A percentile compares a stretch with the other conserved stretches of the same genome.
phyloP scores from a whole-genome alignment of 805 yeast species.

The Dipodascus albidus region DNA sequence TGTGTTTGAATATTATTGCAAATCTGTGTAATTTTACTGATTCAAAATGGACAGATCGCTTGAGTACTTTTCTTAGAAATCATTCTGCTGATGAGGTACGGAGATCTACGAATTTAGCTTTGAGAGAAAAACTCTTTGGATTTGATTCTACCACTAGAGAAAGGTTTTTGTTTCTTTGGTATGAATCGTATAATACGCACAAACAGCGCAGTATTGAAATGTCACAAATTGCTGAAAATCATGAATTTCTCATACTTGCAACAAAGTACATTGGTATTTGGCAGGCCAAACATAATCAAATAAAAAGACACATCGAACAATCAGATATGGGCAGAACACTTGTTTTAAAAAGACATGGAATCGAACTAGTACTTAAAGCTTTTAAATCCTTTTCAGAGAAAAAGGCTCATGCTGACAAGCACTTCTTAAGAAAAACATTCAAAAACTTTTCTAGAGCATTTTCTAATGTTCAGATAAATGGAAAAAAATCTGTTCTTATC shows the following conservation, averaged over 20 bases:
- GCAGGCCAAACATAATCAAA: background rate
- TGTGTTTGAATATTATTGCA: conserved; percentile 11
- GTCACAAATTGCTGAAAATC: background rate
- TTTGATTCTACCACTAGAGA: background rate
- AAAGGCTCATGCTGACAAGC: background rate
- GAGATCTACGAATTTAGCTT: background rate
- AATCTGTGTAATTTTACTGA: conserved; percentile 10
- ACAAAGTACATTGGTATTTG: background rate
- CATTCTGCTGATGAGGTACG: conserved; percentile 5
- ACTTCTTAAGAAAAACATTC: background rate
- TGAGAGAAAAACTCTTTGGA: background rate
- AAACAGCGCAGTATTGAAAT: background rate
- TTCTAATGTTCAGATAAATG: background rate
- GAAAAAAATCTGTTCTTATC: background rate
- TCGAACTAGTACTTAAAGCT: background rate
- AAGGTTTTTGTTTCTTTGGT: background rate
- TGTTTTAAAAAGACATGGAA: background rate
- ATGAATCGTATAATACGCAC: background rate
- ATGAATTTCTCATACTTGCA: background rate
- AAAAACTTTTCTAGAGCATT: background rate
- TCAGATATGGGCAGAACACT: background rate
- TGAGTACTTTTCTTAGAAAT: conserved; percentile 9
- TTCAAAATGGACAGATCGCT: conserved; percentile 12
- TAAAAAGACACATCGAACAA: background rate
- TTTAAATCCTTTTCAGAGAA: background rate